Evolutionary conservation across 2,329 filamentous ascomycete species (phyloP).

Genomic region (Aspergillus fischeri): DNA sequence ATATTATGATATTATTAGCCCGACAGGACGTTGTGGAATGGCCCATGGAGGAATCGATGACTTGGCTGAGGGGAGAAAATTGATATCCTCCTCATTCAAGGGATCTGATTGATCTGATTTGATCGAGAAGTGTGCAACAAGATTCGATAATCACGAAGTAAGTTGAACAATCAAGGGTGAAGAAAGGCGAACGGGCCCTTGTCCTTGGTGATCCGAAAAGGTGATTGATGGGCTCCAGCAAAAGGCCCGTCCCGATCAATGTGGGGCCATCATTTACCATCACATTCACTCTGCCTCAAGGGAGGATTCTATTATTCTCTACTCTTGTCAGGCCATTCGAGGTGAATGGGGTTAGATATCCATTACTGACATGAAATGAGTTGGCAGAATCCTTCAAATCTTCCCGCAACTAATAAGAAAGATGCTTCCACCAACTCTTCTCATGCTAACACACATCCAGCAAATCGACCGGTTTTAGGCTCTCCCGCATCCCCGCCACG

Average conservation of each 20-base stretch:
- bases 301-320: too few relatives aligned
- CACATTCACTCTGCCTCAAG: neutral
- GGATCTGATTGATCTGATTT: neutral
- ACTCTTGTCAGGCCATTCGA: neutral
- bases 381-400: neutral
- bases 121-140: neutral
- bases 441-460: neutral
- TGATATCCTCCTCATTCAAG: neutral
- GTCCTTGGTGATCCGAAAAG: neutral
- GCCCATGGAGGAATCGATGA: neutral
- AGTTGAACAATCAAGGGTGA: neutral
- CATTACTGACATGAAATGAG: too few relatives aligned
- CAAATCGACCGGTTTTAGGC: slow-evolving; percentile 1
- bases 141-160: neutral
- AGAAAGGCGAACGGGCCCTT: neutral
- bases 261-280: neutral
- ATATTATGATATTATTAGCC: neutral
- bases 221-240: neutral
- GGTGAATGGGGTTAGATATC: neutral
- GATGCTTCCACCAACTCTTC: neutral
- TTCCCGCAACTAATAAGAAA: neutral
- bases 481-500: slow-evolving; percentile 13
- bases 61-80: too few relatives aligned
- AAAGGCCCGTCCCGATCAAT: slow-evolving; percentile 6
- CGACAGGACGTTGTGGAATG: neutral